Evolutionary conservation across 805 yeast species (phyloP).

Genomic region (Wickerhamiella parazyma): DNA sequence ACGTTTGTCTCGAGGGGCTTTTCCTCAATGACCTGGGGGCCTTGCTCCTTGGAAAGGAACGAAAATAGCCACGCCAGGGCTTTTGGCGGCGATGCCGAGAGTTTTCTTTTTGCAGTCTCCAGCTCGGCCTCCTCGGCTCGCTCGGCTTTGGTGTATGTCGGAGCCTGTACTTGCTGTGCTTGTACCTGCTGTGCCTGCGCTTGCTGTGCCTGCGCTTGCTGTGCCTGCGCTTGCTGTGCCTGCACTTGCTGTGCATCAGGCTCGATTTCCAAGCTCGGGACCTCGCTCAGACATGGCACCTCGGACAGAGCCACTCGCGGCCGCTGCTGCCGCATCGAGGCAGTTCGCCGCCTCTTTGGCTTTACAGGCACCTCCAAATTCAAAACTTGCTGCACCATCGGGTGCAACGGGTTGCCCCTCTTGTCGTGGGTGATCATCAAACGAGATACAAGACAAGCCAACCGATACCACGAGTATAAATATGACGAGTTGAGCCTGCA

Average conservation of each 20-base stretch:
- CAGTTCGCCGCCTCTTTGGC: not conserved
- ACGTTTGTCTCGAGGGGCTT: not conserved
- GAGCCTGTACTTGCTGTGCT: no score
- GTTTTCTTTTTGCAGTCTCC: no score
- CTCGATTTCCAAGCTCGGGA: not conserved
- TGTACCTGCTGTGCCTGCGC: no score
- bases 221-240: no score
- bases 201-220: no score
- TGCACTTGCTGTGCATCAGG: not conserved
- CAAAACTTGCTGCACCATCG: conserved; percentile 4
- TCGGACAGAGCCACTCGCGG: not conserved
- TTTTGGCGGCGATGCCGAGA: not conserved
- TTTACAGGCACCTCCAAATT: conserved; percentile 8
- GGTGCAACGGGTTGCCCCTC: conserved; percentile 10
- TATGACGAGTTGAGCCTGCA: not conserved
- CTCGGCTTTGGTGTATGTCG: not conserved
- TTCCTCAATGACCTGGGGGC: not conserved
- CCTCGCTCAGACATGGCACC: not conserved
- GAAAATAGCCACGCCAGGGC: not conserved
- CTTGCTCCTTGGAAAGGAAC: not conserved
- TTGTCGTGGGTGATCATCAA: conserved; percentile 7
- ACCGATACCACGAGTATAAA: not conserved
- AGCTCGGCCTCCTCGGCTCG: not conserved
- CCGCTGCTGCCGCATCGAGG: not conserved
- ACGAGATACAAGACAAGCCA: not conserved